Evolutionary conservation across 1,284 basidiomycete genomes (phyloP), one percentile per base, ranked within the genome.

Genomic region (Wallemia ichthyophaga): DNA sequence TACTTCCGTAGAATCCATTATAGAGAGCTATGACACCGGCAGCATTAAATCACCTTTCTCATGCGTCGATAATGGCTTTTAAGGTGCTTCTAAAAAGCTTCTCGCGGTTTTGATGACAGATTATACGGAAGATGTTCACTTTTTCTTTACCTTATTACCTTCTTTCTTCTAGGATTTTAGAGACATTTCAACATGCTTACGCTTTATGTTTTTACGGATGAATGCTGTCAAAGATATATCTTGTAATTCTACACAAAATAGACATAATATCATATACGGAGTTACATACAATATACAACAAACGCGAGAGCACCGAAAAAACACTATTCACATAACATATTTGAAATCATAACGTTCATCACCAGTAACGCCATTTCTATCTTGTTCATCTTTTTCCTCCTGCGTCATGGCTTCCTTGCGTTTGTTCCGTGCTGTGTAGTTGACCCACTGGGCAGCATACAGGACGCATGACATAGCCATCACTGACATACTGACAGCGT

Each of bases 1-100:
- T 62, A 69, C 73, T n/a, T 65, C 68, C 15, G 66, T 74, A 3
- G 65, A 74, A 58, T 71, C 71, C 9, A 75, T 75, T 65, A 68
- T 72, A 64, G 64, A 71, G 61, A 68, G 68, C 37, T 74, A 71
- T 59, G 59, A 61, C 2, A 61, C 59, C 31, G 63, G 63, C 13
- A 62, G 65, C 60, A 62, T 60, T 61, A 63, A 48, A 48, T 48
- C 37, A 48, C 37, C 37, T 48, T 48, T 48, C 37, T 48, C 37
- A 11, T 48, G 37, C 37, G n/a, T 21, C 5, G n/a, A 48, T 48
- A 48, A 48, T 21, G 37, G 37, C n/a, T 48, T 11, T 17, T 31
- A 31, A 17, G 28, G 28, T 31, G 17, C 7, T 17, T 31, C 7
- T 17, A n/a, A n/a, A n/a, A n/a, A n/a, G n/a, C n/a, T n/a, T n/a